phyloP scores from a whole-genome alignment of 2,329 filamentous ascomycete genomes.

The Pleomassaria siparia region DNA sequence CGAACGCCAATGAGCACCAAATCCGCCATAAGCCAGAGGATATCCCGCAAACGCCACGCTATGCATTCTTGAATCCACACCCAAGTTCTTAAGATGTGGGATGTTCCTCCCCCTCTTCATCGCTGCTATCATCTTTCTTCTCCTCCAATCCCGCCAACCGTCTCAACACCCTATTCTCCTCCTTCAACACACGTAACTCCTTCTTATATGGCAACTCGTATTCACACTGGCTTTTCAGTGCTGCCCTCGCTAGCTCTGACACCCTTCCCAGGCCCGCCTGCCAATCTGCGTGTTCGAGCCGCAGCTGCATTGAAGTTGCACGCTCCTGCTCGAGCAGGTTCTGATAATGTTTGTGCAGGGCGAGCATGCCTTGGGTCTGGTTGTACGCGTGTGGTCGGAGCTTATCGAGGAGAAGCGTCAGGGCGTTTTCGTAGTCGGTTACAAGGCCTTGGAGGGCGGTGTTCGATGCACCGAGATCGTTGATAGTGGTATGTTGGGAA shows the following conservation, averaged over 20 bases:
- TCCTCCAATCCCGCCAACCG: constrained; percentile 50
- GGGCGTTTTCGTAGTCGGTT: constrained; percentile 47
- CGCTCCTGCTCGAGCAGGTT: constrained; percentile 47
- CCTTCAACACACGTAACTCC: constrained; percentile 46
- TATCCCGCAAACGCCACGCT: constrained; percentile 1
- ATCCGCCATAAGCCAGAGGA: neutral
- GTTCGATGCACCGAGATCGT: constrained; percentile 27
- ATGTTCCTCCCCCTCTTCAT: constrained; percentile 40
- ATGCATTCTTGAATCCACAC: constrained; percentile 4
- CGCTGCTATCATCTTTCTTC: constrained; percentile 43
- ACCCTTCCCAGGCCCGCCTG: constrained; percentile 49
- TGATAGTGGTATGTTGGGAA: constrained; percentile 27
- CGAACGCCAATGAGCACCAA: neutral
- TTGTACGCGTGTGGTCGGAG: constrained; percentile 41
- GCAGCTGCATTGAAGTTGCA: constrained; percentile 47
- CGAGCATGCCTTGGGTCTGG: constrained; percentile 47
- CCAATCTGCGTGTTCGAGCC: constrained; percentile 53
- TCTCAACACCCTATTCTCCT: constrained; percentile 52
- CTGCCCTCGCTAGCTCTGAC: constrained; percentile 45
- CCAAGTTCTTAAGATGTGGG: too few species aligned
- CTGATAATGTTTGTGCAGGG: constrained; percentile 53
- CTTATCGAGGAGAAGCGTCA: constrained; percentile 42
- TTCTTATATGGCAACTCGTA: constrained; percentile 39
- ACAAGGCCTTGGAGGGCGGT: constrained; percentile 31
- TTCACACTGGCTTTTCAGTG: constrained; percentile 43